Evolutionary conservation across 257 asterid genomes (phyloP), one percentile per base, ranked within the genome.

Genomic region (Petunia secreta): DNA sequence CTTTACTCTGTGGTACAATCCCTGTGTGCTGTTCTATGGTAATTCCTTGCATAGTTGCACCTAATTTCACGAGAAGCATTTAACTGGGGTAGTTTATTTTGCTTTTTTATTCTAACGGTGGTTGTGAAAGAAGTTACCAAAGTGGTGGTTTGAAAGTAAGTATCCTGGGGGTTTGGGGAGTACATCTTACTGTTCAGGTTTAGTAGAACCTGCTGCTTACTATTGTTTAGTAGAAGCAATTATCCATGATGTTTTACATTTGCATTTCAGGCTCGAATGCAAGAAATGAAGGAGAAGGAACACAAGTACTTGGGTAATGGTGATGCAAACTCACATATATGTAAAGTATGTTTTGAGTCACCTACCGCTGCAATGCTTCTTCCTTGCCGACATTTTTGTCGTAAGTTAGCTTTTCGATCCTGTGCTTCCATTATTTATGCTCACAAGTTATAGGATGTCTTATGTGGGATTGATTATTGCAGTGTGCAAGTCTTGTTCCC

Each of bases 321-420:
- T 82, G 97, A 92, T 88, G 87, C 91, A 71, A 89, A 91, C 85
- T 91, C 97, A 68, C 98, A 93, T 78, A 90, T 86, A 44, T 94
- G 98, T 88, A 94, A 93, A 93, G 93, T 94, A 66, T 94, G 98
- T 85, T 94, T 94, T 77, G 98, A 94, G 85, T 93, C 94, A n/a
- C 85, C 98, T 60, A 84, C 98, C 55, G 93, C 98, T 80, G 89
- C 98, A 2, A 93, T 94, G 98, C 98, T 94, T 86, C 96, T 94
- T 39, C 98, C 98, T 6, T 94, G 98, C 87, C 97, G 98, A 74
- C 98, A 94, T 89, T 94, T 94, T 90, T 91, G 97, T 79, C 82
- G 98, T 94, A 88, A 89, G 98, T 88, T 68, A 3, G 63, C 59
- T 63, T 44, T 8, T 63, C 13, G 25, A 8, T 60, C 37, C n/a